These are phyloP conservation scores for Lantana camara DNA, from an alignment of 257 asterid species.

Conservation along the genomic window DNA sequence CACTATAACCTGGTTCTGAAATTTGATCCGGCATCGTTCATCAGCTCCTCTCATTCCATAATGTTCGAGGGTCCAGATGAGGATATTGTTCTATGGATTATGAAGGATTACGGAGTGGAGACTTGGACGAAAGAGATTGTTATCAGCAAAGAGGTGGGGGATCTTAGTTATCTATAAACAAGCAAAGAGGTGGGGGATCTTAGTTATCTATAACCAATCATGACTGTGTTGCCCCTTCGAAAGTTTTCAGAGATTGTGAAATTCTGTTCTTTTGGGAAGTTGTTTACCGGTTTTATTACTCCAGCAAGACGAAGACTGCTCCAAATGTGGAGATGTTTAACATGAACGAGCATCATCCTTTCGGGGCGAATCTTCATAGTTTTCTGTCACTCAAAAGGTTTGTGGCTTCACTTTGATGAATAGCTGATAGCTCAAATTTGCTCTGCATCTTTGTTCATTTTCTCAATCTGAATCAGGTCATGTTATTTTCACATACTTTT, in stretches of 20 bases:
- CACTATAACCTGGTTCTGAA: slow-evolving; percentile 16
- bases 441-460: neutral
- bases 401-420: neutral
- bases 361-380: slow-evolving; percentile 22
- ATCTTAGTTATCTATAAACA: slow-evolving; percentile 25
- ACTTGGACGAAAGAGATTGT: slow-evolving; percentile 37
- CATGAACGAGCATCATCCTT: neutral
- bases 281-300: slow-evolving; percentile 29
- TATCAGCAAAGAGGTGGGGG: slow-evolving; percentile 27
- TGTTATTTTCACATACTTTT: no score
- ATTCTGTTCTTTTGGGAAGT: slow-evolving; percentile 41
- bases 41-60: neutral
- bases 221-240: slow-evolving; percentile 24
- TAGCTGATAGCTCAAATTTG: neutral
- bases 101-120: slow-evolving; percentile 44
- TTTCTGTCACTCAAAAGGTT: slow-evolving; percentile 37
- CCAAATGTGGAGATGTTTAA: neutral
- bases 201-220: neutral
- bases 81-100: slow-evolving; percentile 38
- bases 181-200: slow-evolving; percentile 19
- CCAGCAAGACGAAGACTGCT: slow-evolving; percentile 20
- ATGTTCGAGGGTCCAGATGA: slow-evolving; percentile 23
- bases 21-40: slow-evolving; percentile 14
- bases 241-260: slow-evolving; percentile 40
- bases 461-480: no score